phyloP scores from a whole-genome alignment of 2,329 filamentous ascomycete species.

The Colletotrichum orbiculare region DNA sequence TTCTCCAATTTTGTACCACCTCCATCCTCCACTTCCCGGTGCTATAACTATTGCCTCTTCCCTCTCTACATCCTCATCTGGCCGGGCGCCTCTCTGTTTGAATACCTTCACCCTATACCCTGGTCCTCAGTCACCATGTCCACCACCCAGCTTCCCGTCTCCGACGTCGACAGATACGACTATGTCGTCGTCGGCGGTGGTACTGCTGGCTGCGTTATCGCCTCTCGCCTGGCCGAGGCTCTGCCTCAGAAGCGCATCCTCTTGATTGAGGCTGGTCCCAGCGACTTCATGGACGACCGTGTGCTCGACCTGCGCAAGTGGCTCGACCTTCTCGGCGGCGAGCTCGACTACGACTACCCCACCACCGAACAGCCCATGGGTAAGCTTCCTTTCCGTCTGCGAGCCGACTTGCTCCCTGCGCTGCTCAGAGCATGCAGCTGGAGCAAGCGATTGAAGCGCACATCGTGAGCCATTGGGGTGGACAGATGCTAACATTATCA shows the following conservation, averaged over 20 bases:
- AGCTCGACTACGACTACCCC: slow-evolving; percentile 91
- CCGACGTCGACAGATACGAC: slow-evolving; percentile 77
- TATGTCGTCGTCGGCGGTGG: slow-evolving; percentile 89
- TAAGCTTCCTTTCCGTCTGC: slow-evolving; percentile 45
- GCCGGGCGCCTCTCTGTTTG: slow-evolving; percentile 26
- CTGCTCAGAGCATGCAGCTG: too few relatives aligned
- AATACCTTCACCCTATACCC: slow-evolving; percentile 12
- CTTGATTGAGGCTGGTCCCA: slow-evolving; percentile 88
- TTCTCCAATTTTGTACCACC: slow-evolving; percentile 1
- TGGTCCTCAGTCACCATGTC: slow-evolving; percentile 55
- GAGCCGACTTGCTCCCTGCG: background rate
- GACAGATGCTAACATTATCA: slow-evolving; percentile 7
- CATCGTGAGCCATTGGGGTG: slow-evolving; percentile 1
- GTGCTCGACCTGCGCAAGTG: slow-evolving; percentile 90
- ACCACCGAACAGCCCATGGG: slow-evolving; percentile 89
- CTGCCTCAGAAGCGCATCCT: slow-evolving; percentile 84
- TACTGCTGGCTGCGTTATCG: slow-evolving; percentile 87
- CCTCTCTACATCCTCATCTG: slow-evolving; percentile 5
- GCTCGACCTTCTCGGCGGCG: slow-evolving; percentile 84
- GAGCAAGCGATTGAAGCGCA: too few relatives aligned
- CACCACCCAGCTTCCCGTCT: slow-evolving; percentile 74
- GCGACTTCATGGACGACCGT: slow-evolving; percentile 88
- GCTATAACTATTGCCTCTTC: slow-evolving; percentile 10
- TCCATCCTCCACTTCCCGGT: background rate
- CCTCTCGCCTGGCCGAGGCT: slow-evolving; percentile 82